Conservation (phyloP, 78 protist genomes). For the Anaeramoeba flamelloides region DNA sequence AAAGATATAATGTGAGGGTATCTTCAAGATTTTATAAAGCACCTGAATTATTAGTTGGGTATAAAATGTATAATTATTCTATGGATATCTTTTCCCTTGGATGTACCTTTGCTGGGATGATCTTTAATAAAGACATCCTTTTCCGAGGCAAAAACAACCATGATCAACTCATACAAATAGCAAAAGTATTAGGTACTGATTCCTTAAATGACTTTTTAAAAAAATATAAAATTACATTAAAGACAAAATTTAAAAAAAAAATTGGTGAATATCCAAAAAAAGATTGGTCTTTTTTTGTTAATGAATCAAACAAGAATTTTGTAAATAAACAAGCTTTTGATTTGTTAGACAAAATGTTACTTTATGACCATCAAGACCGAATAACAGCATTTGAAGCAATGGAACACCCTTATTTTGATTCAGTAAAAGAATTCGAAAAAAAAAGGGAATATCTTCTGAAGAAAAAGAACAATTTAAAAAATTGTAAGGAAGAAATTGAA, state of each 20-base stretch:
- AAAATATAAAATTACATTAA: slow-evolving; percentile 73
- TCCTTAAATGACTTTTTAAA: slow-evolving; percentile 66
- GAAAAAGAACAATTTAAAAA: no score
- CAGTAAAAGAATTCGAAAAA: no score
- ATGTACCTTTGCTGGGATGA: slow-evolving; percentile 93
- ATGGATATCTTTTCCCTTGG: slow-evolving; percentile 95
- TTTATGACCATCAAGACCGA: no score
- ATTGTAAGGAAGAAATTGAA: no score
- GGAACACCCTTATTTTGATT: no score
- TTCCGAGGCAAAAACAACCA: slow-evolving; percentile 95
- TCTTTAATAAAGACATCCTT: slow-evolving; percentile 90
- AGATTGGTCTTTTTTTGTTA: no score
- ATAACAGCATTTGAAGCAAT: no score
- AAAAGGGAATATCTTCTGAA: no score
- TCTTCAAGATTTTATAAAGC: no score
- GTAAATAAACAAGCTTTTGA: slow-evolving; percentile 81
- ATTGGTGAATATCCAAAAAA: no score
- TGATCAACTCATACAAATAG: slow-evolving; percentile 97
- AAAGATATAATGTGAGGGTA: no score
- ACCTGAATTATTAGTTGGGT: no score
- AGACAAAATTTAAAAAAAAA: slow-evolving; percentile 39
- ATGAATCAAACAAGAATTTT: slow-evolving; percentile 58
- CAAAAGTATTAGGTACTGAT: slow-evolving; percentile 87
- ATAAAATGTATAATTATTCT: slow-evolving; percentile 87
- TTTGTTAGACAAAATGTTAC: slow-evolving; percentile 72